These are phyloP conservation scores for Fusarium foetens DNA, from an alignment of 2,329 filamentous ascomycete genomes.

Conservation along the genomic window DNA sequence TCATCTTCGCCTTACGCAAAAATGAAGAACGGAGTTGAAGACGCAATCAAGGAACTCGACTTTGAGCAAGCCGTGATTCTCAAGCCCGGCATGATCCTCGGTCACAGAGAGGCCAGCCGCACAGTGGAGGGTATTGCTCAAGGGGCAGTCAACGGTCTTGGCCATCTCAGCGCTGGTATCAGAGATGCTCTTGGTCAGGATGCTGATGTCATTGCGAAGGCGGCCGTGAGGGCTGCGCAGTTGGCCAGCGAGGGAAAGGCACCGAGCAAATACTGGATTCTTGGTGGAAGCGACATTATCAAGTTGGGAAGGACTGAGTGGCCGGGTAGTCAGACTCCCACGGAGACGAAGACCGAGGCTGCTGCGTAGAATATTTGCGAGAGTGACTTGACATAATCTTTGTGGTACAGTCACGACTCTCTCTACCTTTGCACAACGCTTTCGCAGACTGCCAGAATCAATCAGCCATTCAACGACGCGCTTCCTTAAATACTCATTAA, in stretches of 20 bases:
- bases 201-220: conserved; percentile 74
- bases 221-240: conserved; percentile 69
- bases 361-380: neutral
- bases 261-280: conserved; percentile 68
- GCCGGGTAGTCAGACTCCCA: conserved; percentile 48
- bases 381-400: neutral
- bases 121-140: conserved; percentile 66
- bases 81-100: conserved; percentile 79
- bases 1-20: conserved; percentile 62
- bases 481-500: neutral
- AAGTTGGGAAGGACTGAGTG: conserved; percentile 70
- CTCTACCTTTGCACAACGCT: neutral
- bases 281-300: conserved; percentile 72
- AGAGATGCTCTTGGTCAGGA: conserved; percentile 80
- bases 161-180: conserved; percentile 62
- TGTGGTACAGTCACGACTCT: neutral
- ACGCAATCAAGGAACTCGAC: conserved; percentile 73
- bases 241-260: conserved; percentile 68
- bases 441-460: neutral
- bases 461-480: neutral
- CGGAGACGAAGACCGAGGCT: conserved; percentile 15
- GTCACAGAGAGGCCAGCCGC: conserved; percentile 71
- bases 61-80: conserved; percentile 84
- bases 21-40: conserved; percentile 92
- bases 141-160: conserved; percentile 65